phyloP scores from a whole-genome alignment of 2,329 filamentous ascomycete species.

The Botrytis medusae region DNA sequence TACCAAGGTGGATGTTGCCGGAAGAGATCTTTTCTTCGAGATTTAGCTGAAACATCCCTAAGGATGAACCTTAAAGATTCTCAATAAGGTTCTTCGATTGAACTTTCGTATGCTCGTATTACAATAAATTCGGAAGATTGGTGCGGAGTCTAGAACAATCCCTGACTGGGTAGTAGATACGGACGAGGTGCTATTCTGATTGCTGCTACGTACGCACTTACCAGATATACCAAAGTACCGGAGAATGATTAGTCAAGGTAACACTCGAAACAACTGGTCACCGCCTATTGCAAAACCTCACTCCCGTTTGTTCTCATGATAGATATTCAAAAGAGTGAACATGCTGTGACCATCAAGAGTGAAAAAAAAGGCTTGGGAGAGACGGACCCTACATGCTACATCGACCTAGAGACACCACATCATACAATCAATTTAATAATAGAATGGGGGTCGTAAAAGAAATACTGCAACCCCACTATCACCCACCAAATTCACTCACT shows the following conservation, averaged over 20 bases:
- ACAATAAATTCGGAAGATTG: neutral
- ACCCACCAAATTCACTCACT: neutral
- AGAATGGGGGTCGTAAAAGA: neutral
- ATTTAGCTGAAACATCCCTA: neutral
- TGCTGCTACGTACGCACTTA: neutral
- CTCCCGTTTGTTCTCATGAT: conserved; percentile 9
- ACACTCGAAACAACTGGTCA: neutral
- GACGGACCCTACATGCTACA: neutral
- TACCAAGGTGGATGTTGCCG: neutral
- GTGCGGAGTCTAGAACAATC: neutral
- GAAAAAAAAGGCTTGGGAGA: neutral
- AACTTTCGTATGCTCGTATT: too few relatives aligned
- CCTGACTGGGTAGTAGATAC: too few relatives aligned
- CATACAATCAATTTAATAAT: neutral
- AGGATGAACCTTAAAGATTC: neutral
- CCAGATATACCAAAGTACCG: neutral
- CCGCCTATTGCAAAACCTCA: neutral
- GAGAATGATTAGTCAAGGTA: neutral
- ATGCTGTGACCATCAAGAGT: neutral
- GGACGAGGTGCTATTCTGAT: neutral
- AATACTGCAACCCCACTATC: neutral
- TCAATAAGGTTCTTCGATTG: neutral
- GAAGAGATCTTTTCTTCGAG: neutral
- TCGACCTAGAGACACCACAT: neutral
- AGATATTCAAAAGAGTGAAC: neutral